Evolutionary conservation across 768 basidiomycete genomes (phyloP), one percentile per base, ranked within the genome.

Genomic region (Suillus hirtellus): DNA sequence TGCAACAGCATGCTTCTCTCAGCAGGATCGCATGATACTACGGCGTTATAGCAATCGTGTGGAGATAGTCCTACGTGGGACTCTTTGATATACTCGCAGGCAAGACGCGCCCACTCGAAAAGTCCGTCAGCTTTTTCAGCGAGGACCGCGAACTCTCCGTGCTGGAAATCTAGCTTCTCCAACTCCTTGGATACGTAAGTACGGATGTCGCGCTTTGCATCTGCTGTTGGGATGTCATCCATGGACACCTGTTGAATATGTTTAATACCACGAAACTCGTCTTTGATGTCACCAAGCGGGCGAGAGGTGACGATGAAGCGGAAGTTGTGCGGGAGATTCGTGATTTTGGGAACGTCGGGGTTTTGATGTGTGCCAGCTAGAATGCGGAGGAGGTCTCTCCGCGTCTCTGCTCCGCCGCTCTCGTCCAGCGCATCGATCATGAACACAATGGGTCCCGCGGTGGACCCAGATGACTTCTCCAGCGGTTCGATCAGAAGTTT

Each of bases 341-440:
- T 50, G 15, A 50, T 31, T 17, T 27, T 15, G 15, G 49, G 49
- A 31, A 50, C 15, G 3, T 4, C 15, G 14, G 15, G 10, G 1
- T n/a, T 3, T n/a, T 4, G 44, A 46, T 46, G 15, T 31, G 9
- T 50, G 8, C 49, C 49, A 15, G 24, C 24, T 27, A 50, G 27
- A 50, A 50, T 50, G 9, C 35, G 21, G 19, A 42, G 55, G 40
- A 37, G 42, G 34, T 58, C 7, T 10, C 65, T 63, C 2, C 27
- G 31, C 27, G 37, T 34, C 27, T 62, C 38, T 21, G 15, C 34
- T n/a, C 64, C 56, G 31, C 60, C 60, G 42, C 65, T 67, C 54
- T 65, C 68, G 47, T 70, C 67, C 15, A 72, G 42, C 17, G 62
- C 73, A 43, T 75, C 74, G 37, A 73, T 68, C 40, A 75, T 50